Base-by-base conservation (phyloP, 495 filamentous ascomycete species). In the Penicillium macrosclerotiorum region DNA sequence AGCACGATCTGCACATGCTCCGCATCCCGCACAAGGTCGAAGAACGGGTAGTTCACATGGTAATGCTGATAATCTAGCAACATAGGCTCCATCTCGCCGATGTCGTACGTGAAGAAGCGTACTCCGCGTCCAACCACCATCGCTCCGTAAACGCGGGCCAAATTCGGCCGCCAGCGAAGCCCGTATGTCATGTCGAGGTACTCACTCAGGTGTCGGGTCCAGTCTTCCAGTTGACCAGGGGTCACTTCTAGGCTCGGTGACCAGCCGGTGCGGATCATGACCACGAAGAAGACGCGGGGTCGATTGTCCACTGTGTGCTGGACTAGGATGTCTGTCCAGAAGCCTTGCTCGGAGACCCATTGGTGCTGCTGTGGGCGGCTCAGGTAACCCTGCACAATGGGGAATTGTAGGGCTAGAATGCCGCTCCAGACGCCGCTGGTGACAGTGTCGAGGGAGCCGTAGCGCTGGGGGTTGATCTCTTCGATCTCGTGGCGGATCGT, bases 281-380 rank as follows among this genome's bases (percentile, higher is more conserved):
- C 25, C 4, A 41, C 24, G 26, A 41, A 30, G 26, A 41, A 30
- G 23, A 6, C 1, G 13, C 19, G 20, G 25, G 13, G 13, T 12
- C 4, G 8, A 25, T 17, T 3, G 37, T 29, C 7, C 14, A 8
- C n/a, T 24, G 30, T n/a, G 17, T 41, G 38, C 8, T 19, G 25
- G 13, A 45, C 42, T 25, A 34, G 29, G 9, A 45, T 9, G n/a
- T 34, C 32, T 22, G 20, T 18, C 30, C 32, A 45, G 13, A 45
- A 29, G 18, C 35, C 32, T 16, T 30, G 29, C 7, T 35, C 19
- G 42, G 14, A 34, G 24, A 14, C 22, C 30, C 42, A 41, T 1
- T 26, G 24, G 25, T 41, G 25, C 8, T 41, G 24, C 24, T 26
- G 38, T 9, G 38, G 38, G 14, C 5, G 12, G 25, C 18, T 13